Base-by-base conservation (phyloP, 805 yeast species). In the Candida yuanshanica region DNA sequence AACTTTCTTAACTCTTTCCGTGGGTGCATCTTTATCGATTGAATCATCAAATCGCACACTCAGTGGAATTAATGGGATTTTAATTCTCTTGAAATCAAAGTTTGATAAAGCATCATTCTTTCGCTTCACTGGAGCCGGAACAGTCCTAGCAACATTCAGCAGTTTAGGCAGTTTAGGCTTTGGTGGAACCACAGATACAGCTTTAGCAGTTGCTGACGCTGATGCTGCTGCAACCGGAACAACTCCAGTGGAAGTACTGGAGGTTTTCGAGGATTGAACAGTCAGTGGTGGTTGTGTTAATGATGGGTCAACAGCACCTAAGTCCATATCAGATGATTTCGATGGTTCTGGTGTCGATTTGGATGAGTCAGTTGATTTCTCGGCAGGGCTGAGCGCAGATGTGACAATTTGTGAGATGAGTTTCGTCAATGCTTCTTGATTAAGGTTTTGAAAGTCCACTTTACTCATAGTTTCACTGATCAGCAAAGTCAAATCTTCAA, bases 391-490 rank as follows among this genome's bases (percentile, higher is more conserved):
- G 36, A 7, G 12, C 20, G 56, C 50, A 37, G 43, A 44, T 2
- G 52, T 35, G n/a, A 46, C 49, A 42, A 59, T 41, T 35, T 54
- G 63, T 4, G 55, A 48, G 6, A 54, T 52, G 6, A 55, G 50
- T 16, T 46, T 45, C 7, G 51, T 52, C 14, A 58, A 45, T 1
- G 63, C 47, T 24, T 60, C 57, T 6, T 58, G 59, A 21, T 68
- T 64, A 33, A 83, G 52, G 13, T 77, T 79, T 6, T 65, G 63
- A 0, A 78, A 71, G 5, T 69, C 62, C 17, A 82, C 69, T 20
- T 66, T 69, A 41, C 21, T 49, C 41, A 60, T 46, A 4, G 56
- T 48, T 37, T 55, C 58, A 33, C 53, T 49, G 27, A 62, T 52
- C 16, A 58, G 44, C 26, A 41, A 36, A 16, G 58, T 49, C 29